Evolutionary conservation across 2,329 filamentous ascomycete species (phyloP), one percentile per base, ranked within the genome.

Genomic region (Penicillium sp.): DNA sequence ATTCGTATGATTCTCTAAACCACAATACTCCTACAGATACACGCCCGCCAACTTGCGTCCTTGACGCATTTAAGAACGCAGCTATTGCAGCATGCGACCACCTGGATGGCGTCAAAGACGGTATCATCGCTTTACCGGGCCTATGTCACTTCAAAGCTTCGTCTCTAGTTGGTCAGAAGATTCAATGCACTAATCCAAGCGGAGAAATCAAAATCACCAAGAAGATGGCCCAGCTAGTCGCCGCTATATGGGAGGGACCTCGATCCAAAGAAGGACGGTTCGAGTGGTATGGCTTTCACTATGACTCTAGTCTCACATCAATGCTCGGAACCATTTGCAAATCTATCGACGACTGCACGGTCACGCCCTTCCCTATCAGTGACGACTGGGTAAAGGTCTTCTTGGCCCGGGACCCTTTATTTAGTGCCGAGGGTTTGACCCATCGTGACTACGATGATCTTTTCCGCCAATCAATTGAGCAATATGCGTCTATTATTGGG

Each of bases 51-150:
- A 24, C 37, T 3, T 62, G 59, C 26, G 46, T 60, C 2, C 51
- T 61, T 7, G 47, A 55, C 1, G 37, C 32, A 0, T 59, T 57
- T 17, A 48, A 49, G 2, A 13, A 39, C 7, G 59, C 56, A 1
- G 47, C 55, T 6, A 27, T 61, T 7, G 39, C 32, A 9, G 26
- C 41, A 8, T 68, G 66, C 15, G 66, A 68, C 50, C 24, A 43
- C 0, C 51, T 65, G 2, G 66, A 68, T 33, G 65, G 66, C 0
- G 59, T 60, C 5, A 47, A 20, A 7, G 66, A 68, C 18, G 62
- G 59, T 1, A 37, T 68, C 4, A 63, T 68, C 23, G 60, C 60
- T 1, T 42, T 52, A 10, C 52, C 54, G n/a, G 51, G 49, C 7
- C 17, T 33, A 27, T 53, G 74, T 20, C 21, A 55, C 8, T 49